Conservation (phyloP, 2,329 filamentous ascomycete genomes). For the Fusarium pseudonygamai region DNA sequence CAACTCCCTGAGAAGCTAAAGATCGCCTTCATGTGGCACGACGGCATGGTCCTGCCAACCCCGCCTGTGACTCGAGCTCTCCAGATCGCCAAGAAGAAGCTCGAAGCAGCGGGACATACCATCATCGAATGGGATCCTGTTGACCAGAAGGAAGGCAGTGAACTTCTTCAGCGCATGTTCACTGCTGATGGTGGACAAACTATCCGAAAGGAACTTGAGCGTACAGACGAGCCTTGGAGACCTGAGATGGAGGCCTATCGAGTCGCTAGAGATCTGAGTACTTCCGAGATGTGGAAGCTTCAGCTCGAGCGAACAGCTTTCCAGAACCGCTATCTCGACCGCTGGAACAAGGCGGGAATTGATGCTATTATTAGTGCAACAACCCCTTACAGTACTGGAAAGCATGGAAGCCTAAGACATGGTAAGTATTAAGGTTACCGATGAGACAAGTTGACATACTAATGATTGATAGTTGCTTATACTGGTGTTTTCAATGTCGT, state of each 20-base stretch:
- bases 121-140: slow-evolving; percentile 61
- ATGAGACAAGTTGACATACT: background rate
- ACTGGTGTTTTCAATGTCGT: slow-evolving; percentile 61
- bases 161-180: slow-evolving; percentile 57
- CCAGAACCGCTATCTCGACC: slow-evolving; percentile 58
- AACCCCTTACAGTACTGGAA: slow-evolving; percentile 55
- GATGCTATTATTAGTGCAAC: slow-evolving; percentile 72
- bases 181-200: slow-evolving; percentile 57
- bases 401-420: slow-evolving; percentile 56
- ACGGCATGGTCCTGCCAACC: slow-evolving; percentile 71
- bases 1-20: slow-evolving; percentile 54
- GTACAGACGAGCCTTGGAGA: slow-evolving; percentile 55
- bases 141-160: slow-evolving; percentile 52
- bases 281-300: slow-evolving; percentile 59
- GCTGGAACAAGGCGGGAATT: slow-evolving; percentile 58
- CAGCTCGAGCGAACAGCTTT: slow-evolving; percentile 56
- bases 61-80: slow-evolving; percentile 71
- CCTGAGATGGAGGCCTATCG: slow-evolving; percentile 50
- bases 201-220: slow-evolving; percentile 51
- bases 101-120: slow-evolving; percentile 59
- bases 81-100: slow-evolving; percentile 52
- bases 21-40: slow-evolving; percentile 71
- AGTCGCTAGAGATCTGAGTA: slow-evolving; percentile 51
- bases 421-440: slow-evolving; percentile 42
- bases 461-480: slow-evolving; percentile 53